Base-by-base conservation (phyloP, 495 filamentous ascomycete species). In the Neurospora africana region DNA sequence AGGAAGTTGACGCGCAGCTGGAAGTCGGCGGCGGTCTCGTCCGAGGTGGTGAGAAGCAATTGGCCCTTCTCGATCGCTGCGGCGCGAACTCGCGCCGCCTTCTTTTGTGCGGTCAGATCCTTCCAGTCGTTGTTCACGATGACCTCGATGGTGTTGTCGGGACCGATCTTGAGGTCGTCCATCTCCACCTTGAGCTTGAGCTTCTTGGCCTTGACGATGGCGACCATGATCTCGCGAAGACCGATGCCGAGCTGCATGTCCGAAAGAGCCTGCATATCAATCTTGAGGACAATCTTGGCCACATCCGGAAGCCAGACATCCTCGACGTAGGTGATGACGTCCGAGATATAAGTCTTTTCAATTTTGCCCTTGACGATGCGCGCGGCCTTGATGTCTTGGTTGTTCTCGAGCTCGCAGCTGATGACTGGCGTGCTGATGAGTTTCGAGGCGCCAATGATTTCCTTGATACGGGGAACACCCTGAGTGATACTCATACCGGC, bases 401-500 rank as follows among this genome's bases (percentile, higher is more conserved):
- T 88, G 75, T 89, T 93, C 70, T 91, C 83, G 1, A 98, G 85
- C 23, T 91, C 89, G 76, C 96, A 98, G 17, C 87, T 86, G 72
- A 98, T 95, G 78, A 99, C 90, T 2, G 95, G 95, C 3, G 95
- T 99, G 82, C 92, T 96, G 79, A 99, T 98, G 58, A 83, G 84
- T 79, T 91, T 95, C 11, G 92, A 94, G 8, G 95, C 95, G 82
- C 98, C 98, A 88, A 99, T 99, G 77, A 99, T 99, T 86, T 99
- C 95, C 83, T 98, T 99, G 81, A 99, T 98, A 88, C 95, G 95
- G 3, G 95, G 95, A 2, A 99, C 95, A 90, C 95, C 95, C 78
- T 97, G 93, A 0, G 96, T 99, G 76, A 98, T 95, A 86, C 92
- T 96, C 95, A 99, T 98, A 77, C 94, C 94, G 33, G 95, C 96